Percentiles rank a stretch among this genome's conserved stretches.
Conservation (phyloP, 768 basidiomycete species). For the Pisolithus microcarpus region DNA sequence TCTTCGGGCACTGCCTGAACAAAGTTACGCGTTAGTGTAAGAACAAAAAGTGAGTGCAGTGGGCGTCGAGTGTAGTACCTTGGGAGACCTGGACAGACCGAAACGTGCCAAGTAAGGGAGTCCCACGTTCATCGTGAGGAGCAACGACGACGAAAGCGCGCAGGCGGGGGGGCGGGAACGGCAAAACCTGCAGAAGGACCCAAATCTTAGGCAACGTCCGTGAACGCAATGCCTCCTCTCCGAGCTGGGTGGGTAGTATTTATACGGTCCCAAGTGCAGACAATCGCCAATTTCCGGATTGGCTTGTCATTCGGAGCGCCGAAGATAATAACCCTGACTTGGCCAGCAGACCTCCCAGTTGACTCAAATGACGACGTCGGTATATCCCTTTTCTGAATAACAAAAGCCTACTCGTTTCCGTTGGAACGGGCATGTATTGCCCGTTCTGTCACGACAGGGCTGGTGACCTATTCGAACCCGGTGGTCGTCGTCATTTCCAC, state of each 20-base stretch:
- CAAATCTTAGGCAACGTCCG: background rate
- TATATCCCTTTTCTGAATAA: conserved; percentile 1
- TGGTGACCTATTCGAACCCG: background rate
- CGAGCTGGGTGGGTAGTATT: conserved; percentile 9
- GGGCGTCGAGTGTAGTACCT: conserved; percentile 14
- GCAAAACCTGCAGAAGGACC: conserved; percentile 1
- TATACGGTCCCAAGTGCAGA: conserved; percentile 14
- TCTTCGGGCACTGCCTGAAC: conserved; percentile 29
- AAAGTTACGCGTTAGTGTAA: conserved; percentile 5
- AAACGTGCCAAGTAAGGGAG: conserved; percentile 18
- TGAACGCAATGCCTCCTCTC: conserved; percentile 12
- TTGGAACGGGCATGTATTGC: conserved; percentile 2
- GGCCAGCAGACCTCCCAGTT: conserved; percentile 2
- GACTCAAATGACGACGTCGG: background rate
- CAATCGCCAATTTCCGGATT: conserved; percentile 6
- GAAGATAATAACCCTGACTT: conserved; percentile 20
- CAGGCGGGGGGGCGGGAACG: conserved; percentile 9
- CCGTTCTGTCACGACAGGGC: background rate
- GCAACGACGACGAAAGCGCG: conserved; percentile 6
- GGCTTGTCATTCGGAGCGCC: conserved; percentile 1
- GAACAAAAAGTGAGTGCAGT: background rate
- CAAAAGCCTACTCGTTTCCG: conserved; percentile 9
- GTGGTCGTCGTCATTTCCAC: background rate
- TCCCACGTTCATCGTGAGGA: conserved; percentile 19
- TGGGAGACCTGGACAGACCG: conserved; percentile 14